These are phyloP conservation scores for Daedalea quercina DNA, from an alignment of 768 basidiomycete genomes.

Conservation along the genomic window DNA sequence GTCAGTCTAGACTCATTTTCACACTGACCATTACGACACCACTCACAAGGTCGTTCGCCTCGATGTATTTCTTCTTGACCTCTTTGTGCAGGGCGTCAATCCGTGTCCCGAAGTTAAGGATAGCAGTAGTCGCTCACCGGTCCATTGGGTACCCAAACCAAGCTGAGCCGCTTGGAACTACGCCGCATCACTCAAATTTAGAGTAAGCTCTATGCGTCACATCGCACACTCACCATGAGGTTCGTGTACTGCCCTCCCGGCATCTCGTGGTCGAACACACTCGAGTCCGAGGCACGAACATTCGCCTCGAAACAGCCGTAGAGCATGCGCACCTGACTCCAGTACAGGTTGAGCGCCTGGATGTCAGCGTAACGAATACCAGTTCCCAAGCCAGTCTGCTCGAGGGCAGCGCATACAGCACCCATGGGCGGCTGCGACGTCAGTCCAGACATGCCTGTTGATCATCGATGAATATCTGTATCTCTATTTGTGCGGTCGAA, in stretches of 20 bases:
- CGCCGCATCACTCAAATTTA: slow-evolving; percentile 6
- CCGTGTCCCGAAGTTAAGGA: not conserved
- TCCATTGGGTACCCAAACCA: slow-evolving; percentile 96
- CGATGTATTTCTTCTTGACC: slow-evolving; percentile 98
- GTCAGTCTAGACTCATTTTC: not conserved
- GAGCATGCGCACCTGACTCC: slow-evolving; percentile 93
- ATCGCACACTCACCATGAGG: slow-evolving; percentile 62
- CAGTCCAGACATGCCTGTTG: slow-evolving; percentile 89
- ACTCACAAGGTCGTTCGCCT: slow-evolving; percentile 89
- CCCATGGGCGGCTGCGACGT: slow-evolving; percentile 99
- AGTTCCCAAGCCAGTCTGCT: slow-evolving; percentile 89
- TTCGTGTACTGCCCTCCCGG: slow-evolving; percentile 96
- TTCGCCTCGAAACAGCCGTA: slow-evolving; percentile 98
- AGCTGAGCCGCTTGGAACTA: slow-evolving; percentile 99
- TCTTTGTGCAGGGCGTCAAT: slow-evolving; percentile 37
- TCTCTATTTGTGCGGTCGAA: not conserved
- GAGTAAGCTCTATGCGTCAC: not conserved
- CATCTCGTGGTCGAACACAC: slow-evolving; percentile 99
- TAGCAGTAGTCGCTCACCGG: slow-evolving; percentile 37
- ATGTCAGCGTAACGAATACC: slow-evolving; percentile 97
- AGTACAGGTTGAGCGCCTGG: slow-evolving; percentile 95
- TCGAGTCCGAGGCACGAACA: slow-evolving; percentile 93
- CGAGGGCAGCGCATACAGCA: slow-evolving; percentile 88
- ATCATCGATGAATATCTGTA: slow-evolving; percentile 11
- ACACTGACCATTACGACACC: slow-evolving; percentile 3